Base-by-base conservation (phyloP, 352 stramenopile genomes). In the Globisporangium emineosum region DNA sequence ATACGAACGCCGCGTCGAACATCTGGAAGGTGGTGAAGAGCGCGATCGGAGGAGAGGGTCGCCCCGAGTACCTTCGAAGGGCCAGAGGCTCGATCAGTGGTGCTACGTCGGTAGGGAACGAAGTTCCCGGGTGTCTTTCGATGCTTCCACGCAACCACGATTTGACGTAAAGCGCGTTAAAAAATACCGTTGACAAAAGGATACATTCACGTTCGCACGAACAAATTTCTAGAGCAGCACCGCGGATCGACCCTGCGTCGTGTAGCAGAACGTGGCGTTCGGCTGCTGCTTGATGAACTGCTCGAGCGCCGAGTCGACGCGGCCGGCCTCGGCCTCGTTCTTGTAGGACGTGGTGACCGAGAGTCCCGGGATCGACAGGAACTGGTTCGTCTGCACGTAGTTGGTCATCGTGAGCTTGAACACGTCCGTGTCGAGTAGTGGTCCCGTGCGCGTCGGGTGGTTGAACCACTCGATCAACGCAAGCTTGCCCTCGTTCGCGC, bases 311-410 rank as follows among this genome's bases (percentile, higher is more conserved):
- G 55, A 35, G 21, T 61, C 55, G 17, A 61, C 40, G 21, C 55
- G 55, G 25, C 55, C 55, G 19, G 89, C 67, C 82, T 91, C 89
- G 57, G 79, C 88, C 21, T 86, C 29, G 51, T 81, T 93, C 21
- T 57, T 57, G 51, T 57, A 57, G 1, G 51, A 57, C 9, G 5
- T 57, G 0, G 51, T 57, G 47, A 75, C 67, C n/a, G 47, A 67
- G 12, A 79, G 40, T 21, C 75, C 73, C 2, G 64, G 49, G 45
- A 86, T 76, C 2, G 73, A 59, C 27, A 69, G 47, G 49, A 83
- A 88, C 69, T 89, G 69, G 43, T 66, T 74, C 47, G 68, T 77
- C 69, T 89, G 88, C 52, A 90, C 25, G 51, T 79, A 91, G 67
- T 88, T 76, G 61, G 68, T 83, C 9, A 85, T 57, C 19, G 72